phyloP scores from a whole-genome alignment of 78 protist species.

The Dictyostelium purpureum region DNA sequence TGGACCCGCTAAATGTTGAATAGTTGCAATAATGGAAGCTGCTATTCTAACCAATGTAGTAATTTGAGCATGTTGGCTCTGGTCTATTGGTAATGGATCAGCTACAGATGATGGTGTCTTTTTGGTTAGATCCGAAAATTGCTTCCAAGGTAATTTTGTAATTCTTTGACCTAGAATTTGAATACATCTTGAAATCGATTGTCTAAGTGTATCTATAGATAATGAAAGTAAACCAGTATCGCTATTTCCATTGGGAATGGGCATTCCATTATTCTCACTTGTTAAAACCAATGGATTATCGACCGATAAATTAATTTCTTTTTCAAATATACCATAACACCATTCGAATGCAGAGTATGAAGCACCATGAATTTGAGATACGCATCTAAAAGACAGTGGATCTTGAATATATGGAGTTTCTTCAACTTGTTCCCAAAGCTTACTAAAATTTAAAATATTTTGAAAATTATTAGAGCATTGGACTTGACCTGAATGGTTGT shows the following conservation, averaged over 20 bases:
- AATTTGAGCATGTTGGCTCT: background rate
- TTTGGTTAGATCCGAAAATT: background rate
- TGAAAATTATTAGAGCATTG: constrained; percentile 7
- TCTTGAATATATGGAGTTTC: background rate
- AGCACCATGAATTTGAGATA: constrained; percentile 25
- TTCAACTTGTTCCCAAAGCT: background rate
- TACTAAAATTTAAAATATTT: constrained; percentile 10
- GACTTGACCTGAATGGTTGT: constrained; percentile 24
- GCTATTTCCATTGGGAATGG: background rate
- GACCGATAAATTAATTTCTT: constrained; percentile 21
- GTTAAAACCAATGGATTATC: constrained; percentile 18
- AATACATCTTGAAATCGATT: constrained; percentile 5
- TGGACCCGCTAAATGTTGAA: background rate
- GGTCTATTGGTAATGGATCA: background rate
- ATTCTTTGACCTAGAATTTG: background rate
- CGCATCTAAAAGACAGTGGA: constrained; percentile 19
- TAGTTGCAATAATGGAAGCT: background rate
- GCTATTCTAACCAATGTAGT: background rate
- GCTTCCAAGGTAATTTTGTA: background rate
- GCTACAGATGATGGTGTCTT: background rate
- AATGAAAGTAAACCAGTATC: background rate
- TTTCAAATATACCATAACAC: constrained; percentile 22
- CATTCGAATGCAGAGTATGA: constrained; percentile 24
- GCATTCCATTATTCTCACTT: background rate
- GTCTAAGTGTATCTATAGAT: constrained; percentile 22